These are phyloP conservation scores for Hamamelis virginiana DNA, from an alignment of 164 flowering plant species.

Conservation along the genomic window DNA sequence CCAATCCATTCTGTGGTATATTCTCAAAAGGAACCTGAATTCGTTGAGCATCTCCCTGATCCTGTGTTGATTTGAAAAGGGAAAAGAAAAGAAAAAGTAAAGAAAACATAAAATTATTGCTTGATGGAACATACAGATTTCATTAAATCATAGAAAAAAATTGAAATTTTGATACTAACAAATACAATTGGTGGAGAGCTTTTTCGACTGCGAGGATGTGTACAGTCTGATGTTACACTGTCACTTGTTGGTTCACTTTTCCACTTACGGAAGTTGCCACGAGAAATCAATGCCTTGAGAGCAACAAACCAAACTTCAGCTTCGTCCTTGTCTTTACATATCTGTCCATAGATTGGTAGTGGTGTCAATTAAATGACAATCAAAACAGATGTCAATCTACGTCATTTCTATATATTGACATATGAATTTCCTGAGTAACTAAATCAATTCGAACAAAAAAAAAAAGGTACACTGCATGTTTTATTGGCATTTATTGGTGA, in stretches of 20 bases:
- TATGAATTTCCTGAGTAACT: background rate
- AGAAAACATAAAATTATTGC: background rate
- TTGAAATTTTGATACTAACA: constrained; percentile 30
- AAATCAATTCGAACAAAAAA: too few species aligned
- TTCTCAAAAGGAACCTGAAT: constrained; percentile 40
- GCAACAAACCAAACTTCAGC: constrained; percentile 95
- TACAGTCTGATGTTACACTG: constrained; percentile 46
- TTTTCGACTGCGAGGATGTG: constrained; percentile 34
- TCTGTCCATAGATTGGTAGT: constrained; percentile 40
- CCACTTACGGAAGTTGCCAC: constrained; percentile 43
- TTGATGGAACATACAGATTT: background rate
- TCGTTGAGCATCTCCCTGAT: constrained; percentile 49
- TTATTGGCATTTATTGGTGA: background rate
- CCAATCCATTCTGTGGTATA: constrained; percentile 50
- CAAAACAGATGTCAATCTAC: background rate
- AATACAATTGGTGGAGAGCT: constrained; percentile 35
- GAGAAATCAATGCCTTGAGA: constrained; percentile 72
- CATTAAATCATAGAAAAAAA: constrained; percentile 2
- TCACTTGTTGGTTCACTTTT: constrained; percentile 50
- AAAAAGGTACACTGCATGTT: background rate
- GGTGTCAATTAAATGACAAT: background rate
- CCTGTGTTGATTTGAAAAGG: constrained; percentile 34
- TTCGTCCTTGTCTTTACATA: constrained; percentile 96
- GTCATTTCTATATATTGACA: background rate
- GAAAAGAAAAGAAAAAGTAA: background rate